Percentiles rank a stretch among this genome's conserved stretches.
Evolutionary conservation across 2,329 filamentous ascomycete genomes (phyloP).

Genomic region (Dryadomyces sulphureus): DNA sequence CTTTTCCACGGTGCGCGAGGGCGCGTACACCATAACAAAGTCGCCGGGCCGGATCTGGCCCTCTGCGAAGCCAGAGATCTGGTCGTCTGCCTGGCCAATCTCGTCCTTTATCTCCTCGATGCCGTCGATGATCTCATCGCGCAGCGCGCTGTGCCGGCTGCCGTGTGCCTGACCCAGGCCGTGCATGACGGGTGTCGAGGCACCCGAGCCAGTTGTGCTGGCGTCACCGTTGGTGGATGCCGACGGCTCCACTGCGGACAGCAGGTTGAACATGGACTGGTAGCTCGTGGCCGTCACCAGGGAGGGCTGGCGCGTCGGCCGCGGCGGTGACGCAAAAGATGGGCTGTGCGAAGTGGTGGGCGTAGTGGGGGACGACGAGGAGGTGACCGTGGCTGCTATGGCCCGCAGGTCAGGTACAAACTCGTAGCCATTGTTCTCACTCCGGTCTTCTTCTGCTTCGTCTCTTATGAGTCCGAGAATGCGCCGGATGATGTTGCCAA

Average conservation of each 20-base stretch:
- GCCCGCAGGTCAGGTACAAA: constrained; percentile 21
- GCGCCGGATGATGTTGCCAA: constrained; percentile 86
- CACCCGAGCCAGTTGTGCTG: constrained; percentile 20
- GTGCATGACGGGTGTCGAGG: constrained; percentile 30
- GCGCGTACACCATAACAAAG: constrained; percentile 78
- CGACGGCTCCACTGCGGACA: constrained; percentile 44
- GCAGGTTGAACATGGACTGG: constrained; percentile 76
- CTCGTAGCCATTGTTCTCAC: constrained; percentile 40
- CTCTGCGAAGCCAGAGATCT: constrained; percentile 76
- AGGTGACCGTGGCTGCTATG: constrained; percentile 29
- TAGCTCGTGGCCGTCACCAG: constrained; percentile 40
- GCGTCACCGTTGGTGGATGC: constrained; percentile 13
- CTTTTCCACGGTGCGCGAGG: constrained; percentile 72
- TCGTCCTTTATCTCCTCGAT: constrained; percentile 96
- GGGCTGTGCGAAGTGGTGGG: constrained; percentile 2
- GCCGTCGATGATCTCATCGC: constrained; percentile 82
- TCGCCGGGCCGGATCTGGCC: constrained; percentile 91
- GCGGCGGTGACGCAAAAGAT: constrained; percentile 1
- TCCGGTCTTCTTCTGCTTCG: constrained; percentile 69
- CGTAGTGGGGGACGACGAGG: constrained; percentile 34
- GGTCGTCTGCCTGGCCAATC: constrained; percentile 80
- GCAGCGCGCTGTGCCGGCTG: constrained; percentile 49
- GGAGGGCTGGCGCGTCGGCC: constrained; percentile 17
- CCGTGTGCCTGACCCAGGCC: constrained; percentile 14
- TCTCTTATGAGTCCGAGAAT: constrained; percentile 84